Conservation (phyloP, 2,329 filamentous ascomycete genomes). For the Fusarium decemcellulare region DNA sequence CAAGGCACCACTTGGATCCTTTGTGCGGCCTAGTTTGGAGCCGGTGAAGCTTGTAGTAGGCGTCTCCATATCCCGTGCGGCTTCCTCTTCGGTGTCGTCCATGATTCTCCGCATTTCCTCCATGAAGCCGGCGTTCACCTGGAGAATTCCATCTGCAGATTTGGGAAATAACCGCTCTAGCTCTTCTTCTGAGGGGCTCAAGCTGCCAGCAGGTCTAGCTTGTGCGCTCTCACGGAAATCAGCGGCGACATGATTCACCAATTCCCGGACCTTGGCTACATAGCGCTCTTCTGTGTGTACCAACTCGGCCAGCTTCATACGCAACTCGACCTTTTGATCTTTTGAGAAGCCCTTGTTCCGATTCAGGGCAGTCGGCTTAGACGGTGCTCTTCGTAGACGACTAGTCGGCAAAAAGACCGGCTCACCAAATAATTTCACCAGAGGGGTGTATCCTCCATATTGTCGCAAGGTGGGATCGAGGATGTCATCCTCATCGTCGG, state of each 20-base stretch:
- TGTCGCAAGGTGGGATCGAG: slow-evolving; percentile 75
- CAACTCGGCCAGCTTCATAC: slow-evolving; percentile 90
- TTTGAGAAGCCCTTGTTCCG: slow-evolving; percentile 83
- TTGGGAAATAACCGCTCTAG: slow-evolving; percentile 84
- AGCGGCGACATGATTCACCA: slow-evolving; percentile 85
- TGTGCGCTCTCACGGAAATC: slow-evolving; percentile 83
- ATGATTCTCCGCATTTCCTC: slow-evolving; percentile 81
- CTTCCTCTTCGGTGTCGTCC: slow-evolving; percentile 86
- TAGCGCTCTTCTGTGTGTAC: slow-evolving; percentile 96
- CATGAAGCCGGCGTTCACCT: slow-evolving; percentile 86
- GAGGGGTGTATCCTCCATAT: slow-evolving; percentile 82
- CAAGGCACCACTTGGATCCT: slow-evolving; percentile 83
- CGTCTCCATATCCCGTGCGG: slow-evolving; percentile 81
- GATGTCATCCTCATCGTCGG: slow-evolving; percentile 76
- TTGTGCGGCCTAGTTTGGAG: slow-evolving; percentile 63
- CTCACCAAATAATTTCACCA: slow-evolving; percentile 86
- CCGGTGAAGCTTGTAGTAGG: slow-evolving; percentile 58
- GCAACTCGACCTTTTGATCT: slow-evolving; percentile 86
- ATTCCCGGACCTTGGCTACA: slow-evolving; percentile 86
- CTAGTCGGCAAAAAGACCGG: slow-evolving; percentile 90
- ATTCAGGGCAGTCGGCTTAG: slow-evolving; percentile 85
- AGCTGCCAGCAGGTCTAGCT: slow-evolving; percentile 69
- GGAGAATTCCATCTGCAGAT: slow-evolving; percentile 84
- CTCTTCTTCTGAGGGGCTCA: slow-evolving; percentile 80
- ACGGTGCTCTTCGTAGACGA: slow-evolving; percentile 86